These are phyloP conservation scores for Claviceps pazoutovae DNA, from an alignment of 2,329 filamentous ascomycete species.

Conservation along the genomic window DNA sequence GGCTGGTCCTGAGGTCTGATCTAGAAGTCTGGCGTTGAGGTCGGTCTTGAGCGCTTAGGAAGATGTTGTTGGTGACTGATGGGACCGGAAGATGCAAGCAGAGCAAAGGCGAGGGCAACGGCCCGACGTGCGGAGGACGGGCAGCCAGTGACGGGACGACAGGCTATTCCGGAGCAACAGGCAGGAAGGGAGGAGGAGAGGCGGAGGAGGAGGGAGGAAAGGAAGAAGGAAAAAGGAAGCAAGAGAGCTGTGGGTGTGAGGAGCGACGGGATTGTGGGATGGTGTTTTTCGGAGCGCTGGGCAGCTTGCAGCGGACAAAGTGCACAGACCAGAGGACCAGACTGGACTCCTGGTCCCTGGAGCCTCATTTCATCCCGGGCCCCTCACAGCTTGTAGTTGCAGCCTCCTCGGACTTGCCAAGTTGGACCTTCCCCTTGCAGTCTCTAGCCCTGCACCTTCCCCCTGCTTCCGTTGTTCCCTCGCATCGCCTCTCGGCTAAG, in stretches of 20 bases:
- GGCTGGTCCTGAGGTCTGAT: too few species aligned
- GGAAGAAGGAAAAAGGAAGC: neutral
- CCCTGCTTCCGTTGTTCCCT: too few species aligned
- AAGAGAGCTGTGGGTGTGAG: neutral
- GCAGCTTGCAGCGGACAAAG: too few species aligned
- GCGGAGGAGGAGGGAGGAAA: neutral
- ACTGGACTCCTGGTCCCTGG: too few species aligned
- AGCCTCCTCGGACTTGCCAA: too few species aligned
- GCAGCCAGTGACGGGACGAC: conserved; percentile 1
- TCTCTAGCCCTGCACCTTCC: too few species aligned
- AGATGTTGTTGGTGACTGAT: neutral
- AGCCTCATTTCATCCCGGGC: too few species aligned
- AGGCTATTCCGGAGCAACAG: neutral
- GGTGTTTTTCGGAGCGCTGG: neutral
- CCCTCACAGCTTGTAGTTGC: too few species aligned
- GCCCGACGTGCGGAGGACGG: conserved; percentile 1
- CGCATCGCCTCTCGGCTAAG: too few species aligned
- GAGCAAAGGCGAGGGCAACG: neutral
- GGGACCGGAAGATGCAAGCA: neutral
- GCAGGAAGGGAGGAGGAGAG: neutral
- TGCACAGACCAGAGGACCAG: too few species aligned
- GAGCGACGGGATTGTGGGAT: neutral
- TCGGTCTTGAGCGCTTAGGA: neutral
- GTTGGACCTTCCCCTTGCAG: too few species aligned
- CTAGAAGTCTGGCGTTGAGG: neutral